Evolutionary conservation across 2,329 filamentous ascomycete species (phyloP).

Genomic region (Verticillium nonalfalfae): DNA sequence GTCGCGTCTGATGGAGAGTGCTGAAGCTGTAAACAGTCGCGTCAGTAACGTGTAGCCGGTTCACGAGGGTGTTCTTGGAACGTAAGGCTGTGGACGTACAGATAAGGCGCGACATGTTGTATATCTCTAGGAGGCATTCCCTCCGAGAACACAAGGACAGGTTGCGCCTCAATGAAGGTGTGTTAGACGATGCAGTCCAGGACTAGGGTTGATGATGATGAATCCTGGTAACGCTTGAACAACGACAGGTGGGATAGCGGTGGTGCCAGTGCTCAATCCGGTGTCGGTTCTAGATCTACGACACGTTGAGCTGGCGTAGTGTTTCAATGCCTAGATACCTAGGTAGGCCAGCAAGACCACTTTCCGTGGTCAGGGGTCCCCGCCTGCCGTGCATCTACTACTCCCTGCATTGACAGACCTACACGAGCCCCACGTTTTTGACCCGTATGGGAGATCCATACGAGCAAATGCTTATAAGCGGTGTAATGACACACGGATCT

Average conservation of each 20-base stretch:
- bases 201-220: too few relatives aligned
- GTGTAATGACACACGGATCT: neutral
- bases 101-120: slow-evolving; percentile 45
- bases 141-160: neutral
- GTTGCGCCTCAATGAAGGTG: neutral
- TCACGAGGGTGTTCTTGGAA: neutral
- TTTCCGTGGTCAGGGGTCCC: neutral
- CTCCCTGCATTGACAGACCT: too few relatives aligned
- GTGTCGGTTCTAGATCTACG: neutral
- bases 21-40: slow-evolving; percentile 38
- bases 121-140: neutral
- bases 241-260: neutral
- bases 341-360: neutral
- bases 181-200: too few relatives aligned
- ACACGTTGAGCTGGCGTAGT: neutral
- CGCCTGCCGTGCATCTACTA: neutral
- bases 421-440: neutral
- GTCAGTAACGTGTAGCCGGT: neutral
- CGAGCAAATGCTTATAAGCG: neutral
- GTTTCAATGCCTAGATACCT: too few relatives aligned
- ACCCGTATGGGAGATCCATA: neutral
- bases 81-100: slow-evolving; percentile 29
- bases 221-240: too few relatives aligned
- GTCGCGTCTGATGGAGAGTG: slow-evolving; percentile 69
- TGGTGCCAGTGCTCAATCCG: neutral